A percentile compares a stretch with the other conserved stretches of the same genome.
phyloP scores from a whole-genome alignment of 1,284 basidiomycete genomes.

The Malassezia caprae region DNA sequence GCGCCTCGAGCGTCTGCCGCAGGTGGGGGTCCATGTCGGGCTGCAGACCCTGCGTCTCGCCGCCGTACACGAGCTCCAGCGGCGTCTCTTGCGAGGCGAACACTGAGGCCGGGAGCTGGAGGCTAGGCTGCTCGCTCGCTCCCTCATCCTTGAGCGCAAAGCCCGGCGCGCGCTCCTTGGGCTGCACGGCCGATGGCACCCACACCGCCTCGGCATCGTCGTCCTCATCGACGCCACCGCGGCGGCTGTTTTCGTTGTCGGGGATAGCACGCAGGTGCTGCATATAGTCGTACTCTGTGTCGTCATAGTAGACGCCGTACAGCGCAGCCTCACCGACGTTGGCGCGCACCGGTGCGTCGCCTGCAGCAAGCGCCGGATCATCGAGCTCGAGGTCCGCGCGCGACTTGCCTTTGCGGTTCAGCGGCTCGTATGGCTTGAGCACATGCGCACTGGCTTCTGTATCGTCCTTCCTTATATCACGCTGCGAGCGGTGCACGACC shows the following conservation, averaged over 20 bases:
- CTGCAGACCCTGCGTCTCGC: conserved; percentile 62
- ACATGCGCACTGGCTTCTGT: conserved; percentile 80
- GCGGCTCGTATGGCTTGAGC: conserved; percentile 67
- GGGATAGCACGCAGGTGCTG: conserved; percentile 61
- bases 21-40: conserved; percentile 95
- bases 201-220: conserved; percentile 27
- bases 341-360: conserved; percentile 16
- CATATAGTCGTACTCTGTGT: conserved; percentile 99
- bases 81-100: conserved; percentile 30
- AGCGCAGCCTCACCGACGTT: conserved; percentile 72
- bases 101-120: conserved; percentile 59
- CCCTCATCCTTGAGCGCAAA: conserved; percentile 26
- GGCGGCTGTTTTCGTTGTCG: conserved; percentile 29
- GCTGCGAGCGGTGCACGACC: conserved; percentile 88
- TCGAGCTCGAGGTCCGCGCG: conserved; percentile 61
- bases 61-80: conserved; percentile 21
- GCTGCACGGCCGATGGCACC: conserved; percentile 24
- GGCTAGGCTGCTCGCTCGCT: conserved; percentile 1
- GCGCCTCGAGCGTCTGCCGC: conserved; percentile 80
- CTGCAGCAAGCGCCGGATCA: conserved; percentile 56
- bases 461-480: conserved; percentile 90
- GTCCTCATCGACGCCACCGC: conserved; percentile 39
- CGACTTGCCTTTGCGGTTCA: conserved; percentile 56
- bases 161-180: conserved; percentile 24
- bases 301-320: conserved; percentile 91